A percentile compares a stretch with the other conserved stretches of the same genome.
Conservation (phyloP, 768 basidiomycete genomes). For the Leccinum olivaceopallidum region DNA sequence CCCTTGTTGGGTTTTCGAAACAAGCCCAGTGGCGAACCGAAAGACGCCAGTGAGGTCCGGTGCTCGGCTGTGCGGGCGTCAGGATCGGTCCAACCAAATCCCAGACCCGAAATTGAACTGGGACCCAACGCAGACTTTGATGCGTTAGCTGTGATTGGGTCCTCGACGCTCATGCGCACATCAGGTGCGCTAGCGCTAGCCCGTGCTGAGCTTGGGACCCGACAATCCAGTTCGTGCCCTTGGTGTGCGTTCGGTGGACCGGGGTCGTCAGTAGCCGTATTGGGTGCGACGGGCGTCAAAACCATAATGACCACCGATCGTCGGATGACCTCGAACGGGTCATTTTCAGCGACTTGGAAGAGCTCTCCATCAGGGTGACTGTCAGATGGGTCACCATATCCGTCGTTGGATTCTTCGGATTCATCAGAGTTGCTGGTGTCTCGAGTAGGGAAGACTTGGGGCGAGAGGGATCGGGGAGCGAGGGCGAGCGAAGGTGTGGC, state of each 20-base stretch:
- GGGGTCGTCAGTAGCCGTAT: not conserved
- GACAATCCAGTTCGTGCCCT: not conserved
- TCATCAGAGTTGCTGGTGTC: not conserved
- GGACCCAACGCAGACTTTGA: not conserved
- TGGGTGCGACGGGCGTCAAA: not conserved
- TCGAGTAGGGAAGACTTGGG: too few species aligned
- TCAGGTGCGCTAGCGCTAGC: conserved; percentile 1
- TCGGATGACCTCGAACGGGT: conserved; percentile 28
- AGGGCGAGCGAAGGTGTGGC: too few species aligned
- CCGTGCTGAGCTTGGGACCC: not conserved
- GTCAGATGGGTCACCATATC: conserved; percentile 13
- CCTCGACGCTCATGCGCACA: not conserved
- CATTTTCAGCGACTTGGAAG: conserved; percentile 29
- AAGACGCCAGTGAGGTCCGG: conserved; percentile 8
- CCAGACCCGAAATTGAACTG: not conserved
- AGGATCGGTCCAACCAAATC: too few species aligned
- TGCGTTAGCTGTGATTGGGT: not conserved
- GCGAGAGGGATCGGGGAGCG: too few species aligned
- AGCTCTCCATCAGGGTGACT: conserved; percentile 6
- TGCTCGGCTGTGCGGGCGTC: conserved; percentile 4
- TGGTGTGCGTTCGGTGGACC: not conserved
- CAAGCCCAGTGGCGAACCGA: not conserved
- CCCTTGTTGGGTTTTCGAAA: too few species aligned
- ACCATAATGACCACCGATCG: conserved; percentile 6
- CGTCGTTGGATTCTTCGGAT: conserved; percentile 19